Conservation (phyloP, 2,329 filamentous ascomycete species). For the Colletotrichum tropicale region DNA sequence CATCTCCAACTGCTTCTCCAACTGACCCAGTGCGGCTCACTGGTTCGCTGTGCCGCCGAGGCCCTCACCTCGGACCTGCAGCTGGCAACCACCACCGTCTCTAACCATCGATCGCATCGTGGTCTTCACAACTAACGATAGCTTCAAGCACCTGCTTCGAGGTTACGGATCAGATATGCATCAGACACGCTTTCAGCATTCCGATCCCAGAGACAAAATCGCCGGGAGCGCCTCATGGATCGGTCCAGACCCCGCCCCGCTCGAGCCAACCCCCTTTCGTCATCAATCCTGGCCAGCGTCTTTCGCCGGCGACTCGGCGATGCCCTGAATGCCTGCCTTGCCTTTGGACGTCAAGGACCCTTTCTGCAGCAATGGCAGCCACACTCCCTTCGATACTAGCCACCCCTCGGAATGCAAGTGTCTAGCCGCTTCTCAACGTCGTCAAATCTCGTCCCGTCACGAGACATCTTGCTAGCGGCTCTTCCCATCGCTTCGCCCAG, state of each 20-base stretch:
- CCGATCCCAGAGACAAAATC: not conserved
- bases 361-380: constrained; percentile 7
- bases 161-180: not conserved
- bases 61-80: not conserved
- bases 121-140: not conserved
- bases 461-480: not conserved
- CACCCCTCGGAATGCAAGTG: not conserved
- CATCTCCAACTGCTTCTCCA: not conserved
- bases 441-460: not conserved
- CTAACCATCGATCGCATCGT: not conserved
- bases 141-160: not conserved
- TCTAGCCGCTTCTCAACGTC: not conserved
- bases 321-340: not conserved
- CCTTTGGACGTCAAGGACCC: not conserved
- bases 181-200: not conserved
- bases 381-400: not conserved
- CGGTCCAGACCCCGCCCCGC: not conserved
- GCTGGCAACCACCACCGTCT: not conserved
- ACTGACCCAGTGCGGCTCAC: not conserved
- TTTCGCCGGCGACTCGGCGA: not conserved
- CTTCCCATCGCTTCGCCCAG: not conserved
- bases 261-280: not conserved
- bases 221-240: not conserved
- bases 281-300: not conserved
- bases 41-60: not conserved